phyloP scores from a whole-genome alignment of 78 protist species.

The Acrasis kona region DNA sequence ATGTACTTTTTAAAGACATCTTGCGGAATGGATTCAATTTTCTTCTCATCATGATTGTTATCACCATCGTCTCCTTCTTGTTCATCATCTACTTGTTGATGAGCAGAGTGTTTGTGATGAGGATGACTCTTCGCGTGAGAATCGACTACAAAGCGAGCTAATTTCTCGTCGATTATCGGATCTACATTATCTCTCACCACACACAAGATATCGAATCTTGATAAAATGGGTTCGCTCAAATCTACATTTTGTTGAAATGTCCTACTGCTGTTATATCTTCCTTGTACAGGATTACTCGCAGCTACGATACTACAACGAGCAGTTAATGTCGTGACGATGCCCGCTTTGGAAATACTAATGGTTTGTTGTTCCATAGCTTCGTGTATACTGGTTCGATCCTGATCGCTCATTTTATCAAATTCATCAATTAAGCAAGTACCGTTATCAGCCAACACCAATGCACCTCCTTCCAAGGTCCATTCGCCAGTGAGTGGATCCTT shows the following conservation, averaged over 20 bases:
- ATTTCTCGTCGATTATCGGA: conserved; percentile 59
- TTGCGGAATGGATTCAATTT: conserved; percentile 50
- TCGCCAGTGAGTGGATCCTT: conserved; percentile 92
- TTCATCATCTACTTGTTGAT: background rate
- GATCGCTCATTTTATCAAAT: conserved; percentile 98
- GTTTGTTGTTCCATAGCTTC: conserved; percentile 99
- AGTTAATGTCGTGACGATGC: conserved; percentile 94
- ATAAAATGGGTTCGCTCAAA: conserved; percentile 94
- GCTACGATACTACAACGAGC: conserved; percentile 97
- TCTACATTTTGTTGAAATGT: conserved; percentile 85
- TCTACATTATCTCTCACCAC: conserved; percentile 43
- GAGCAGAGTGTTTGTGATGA: background rate
- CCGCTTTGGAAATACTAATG: conserved; percentile 97
- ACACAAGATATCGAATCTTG: conserved; percentile 85
- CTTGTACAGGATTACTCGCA: conserved; percentile 96
- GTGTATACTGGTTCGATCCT: conserved; percentile 95
- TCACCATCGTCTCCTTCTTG: background rate
- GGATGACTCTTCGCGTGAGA: conserved; percentile 81
- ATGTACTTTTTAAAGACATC: conserved; percentile 87
- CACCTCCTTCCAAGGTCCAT: conserved; percentile 98
- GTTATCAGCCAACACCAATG: conserved; percentile 96
- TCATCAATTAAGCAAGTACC: conserved; percentile 99
- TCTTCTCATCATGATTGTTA: background rate
- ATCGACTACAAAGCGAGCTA: conserved; percentile 83
- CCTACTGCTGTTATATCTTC: conserved; percentile 76